Percentiles rank a stretch among this genome's conserved stretches.
Evolutionary conservation across 2,329 filamentous ascomycete genomes (phyloP).

Genomic region (Teratosphaeriaceae sp.): DNA sequence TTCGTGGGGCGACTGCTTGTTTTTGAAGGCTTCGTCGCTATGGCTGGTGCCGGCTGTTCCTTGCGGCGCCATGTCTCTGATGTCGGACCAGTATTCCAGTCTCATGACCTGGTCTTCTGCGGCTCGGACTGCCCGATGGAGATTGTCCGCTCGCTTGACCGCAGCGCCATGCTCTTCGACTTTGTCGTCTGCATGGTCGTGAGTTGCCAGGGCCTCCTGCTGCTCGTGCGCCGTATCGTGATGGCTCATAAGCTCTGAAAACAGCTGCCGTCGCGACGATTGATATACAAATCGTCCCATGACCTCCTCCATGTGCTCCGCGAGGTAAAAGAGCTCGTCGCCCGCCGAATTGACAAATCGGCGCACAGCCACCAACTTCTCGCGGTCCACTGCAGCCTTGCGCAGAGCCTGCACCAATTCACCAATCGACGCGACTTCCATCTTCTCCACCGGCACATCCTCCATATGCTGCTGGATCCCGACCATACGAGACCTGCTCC

Average conservation of each 20-base stretch:
- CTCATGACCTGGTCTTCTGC: slow-evolving; percentile 74
- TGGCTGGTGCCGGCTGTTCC: slow-evolving; percentile 9
- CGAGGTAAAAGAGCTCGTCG: slow-evolving; percentile 68
- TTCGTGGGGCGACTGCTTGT: slow-evolving; percentile 14
- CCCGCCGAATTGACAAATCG: slow-evolving; percentile 73
- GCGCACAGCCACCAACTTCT: slow-evolving; percentile 79
- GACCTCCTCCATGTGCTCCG: slow-evolving; percentile 71
- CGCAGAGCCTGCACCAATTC: slow-evolving; percentile 64
- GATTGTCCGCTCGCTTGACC: slow-evolving; percentile 52
- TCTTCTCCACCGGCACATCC: slow-evolving; percentile 38
- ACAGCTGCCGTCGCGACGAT: slow-evolving; percentile 69
- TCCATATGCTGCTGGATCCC: slow-evolving; percentile 17
- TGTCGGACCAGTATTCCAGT: slow-evolving; percentile 82
- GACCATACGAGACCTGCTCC: slow-evolving; percentile 5
- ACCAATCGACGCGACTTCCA: slow-evolving; percentile 58
- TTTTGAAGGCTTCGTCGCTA: slow-evolving; percentile 11
- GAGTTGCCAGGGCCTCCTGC: slow-evolving; percentile 39
- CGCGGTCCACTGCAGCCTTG: slow-evolving; percentile 71
- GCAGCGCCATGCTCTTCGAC: slow-evolving; percentile 33
- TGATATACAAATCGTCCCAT: slow-evolving; percentile 88
- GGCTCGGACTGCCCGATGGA: slow-evolving; percentile 67
- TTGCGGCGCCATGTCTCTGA: slow-evolving; percentile 32
- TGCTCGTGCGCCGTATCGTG: slow-evolving; percentile 51
- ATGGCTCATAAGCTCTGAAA: slow-evolving; percentile 59
- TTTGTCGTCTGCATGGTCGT: slow-evolving; percentile 34